A percentile compares a stretch with the other conserved stretches of the same genome.
phyloP scores from a whole-genome alignment of 768 basidiomycete genomes.

The Kwoniella heveanensis region DNA sequence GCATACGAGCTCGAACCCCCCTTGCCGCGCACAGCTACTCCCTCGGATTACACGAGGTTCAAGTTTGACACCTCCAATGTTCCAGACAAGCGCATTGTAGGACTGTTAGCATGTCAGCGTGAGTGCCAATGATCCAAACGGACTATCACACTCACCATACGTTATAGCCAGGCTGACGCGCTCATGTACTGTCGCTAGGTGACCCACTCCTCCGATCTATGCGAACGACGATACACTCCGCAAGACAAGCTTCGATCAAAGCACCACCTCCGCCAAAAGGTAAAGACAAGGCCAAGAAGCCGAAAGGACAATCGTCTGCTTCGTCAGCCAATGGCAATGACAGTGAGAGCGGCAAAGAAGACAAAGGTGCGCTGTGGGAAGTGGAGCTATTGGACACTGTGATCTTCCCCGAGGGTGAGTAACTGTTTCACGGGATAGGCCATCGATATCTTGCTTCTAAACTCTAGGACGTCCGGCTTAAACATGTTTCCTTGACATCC shows the following conservation, averaged over 20 bases:
- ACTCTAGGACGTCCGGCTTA: too few relatives aligned
- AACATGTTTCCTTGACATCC: too few relatives aligned
- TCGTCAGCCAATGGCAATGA: not conserved
- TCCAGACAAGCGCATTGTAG: slow-evolving; percentile 49
- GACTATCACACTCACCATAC: not conserved
- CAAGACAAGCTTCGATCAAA: slow-evolving; percentile 31
- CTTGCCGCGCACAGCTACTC: slow-evolving; percentile 28
- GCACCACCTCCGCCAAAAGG: slow-evolving; percentile 44
- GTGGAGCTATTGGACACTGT: slow-evolving; percentile 52
- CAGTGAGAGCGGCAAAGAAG: not conserved
- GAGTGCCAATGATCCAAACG: slow-evolving; percentile 19
- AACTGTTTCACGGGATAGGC: too few relatives aligned
- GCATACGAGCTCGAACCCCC: slow-evolving; percentile 24
- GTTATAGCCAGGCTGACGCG: slow-evolving; percentile 26
- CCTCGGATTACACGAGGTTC: slow-evolving; percentile 48
- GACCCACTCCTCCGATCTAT: slow-evolving; percentile 44
- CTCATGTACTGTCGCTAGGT: slow-evolving; percentile 20
- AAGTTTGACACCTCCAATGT: slow-evolving; percentile 46
- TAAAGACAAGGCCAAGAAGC: slow-evolving; percentile 38
- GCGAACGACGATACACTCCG: slow-evolving; percentile 30
- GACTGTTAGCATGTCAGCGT: slow-evolving; percentile 55
- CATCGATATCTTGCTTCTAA: too few relatives aligned
- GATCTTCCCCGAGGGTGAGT: slow-evolving; percentile 54
- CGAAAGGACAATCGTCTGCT: slow-evolving; percentile 12
- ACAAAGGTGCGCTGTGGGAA: slow-evolving; percentile 47